Percentiles rank a stretch among this genome's conserved stretches.
These are phyloP conservation scores for grape (Vitis vinifera) DNA, from an alignment of 164 flowering plant species.

Conservation along the genomic window ASM3070453v1 NC_081814.1:1894001-1894500, in stretches of 20 bases:
- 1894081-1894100: slow-evolving; percentile 66
- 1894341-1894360: slow-evolving; percentile 70
- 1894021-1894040: too few species aligned
- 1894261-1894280: slow-evolving; percentile 26
- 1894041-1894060: background rate
- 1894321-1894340: slow-evolving; percentile 40
- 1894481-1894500: slow-evolving; percentile 88
- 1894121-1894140: slow-evolving; percentile 86
- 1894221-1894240: slow-evolving; percentile 13
- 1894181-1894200: slow-evolving; percentile 51
- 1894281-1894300: slow-evolving; percentile 53
- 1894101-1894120: slow-evolving; percentile 76
- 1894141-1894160: slow-evolving; percentile 72
- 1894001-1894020: background rate
- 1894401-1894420: background rate
- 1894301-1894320: slow-evolving; percentile 46
- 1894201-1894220: slow-evolving; percentile 38
- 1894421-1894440: too few species aligned
- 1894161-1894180: slow-evolving; percentile 85
- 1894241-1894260: slow-evolving; percentile 17
- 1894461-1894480: slow-evolving; percentile 77
- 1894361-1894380: slow-evolving; percentile 70
- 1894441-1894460: slow-evolving; percentile 41
- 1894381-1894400: background rate
- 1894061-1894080: slow-evolving; percentile 69